These are phyloP conservation scores for Colletotrichum godetiae DNA, from an alignment of 2,329 filamentous ascomycete species.

Conservation along the genomic window DNA sequence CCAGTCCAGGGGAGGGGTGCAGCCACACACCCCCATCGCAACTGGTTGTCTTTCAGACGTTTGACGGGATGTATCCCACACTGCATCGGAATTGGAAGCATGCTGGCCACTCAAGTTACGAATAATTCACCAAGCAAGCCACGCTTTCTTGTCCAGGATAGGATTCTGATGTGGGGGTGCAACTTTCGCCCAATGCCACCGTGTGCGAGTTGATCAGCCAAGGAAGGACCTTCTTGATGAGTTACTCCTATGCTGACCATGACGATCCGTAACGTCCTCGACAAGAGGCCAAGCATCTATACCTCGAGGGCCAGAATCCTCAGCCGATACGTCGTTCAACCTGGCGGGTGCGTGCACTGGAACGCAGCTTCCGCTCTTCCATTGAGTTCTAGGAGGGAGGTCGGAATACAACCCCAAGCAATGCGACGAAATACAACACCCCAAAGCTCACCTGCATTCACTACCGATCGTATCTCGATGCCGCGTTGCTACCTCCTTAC, in stretches of 20 bases:
- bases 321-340: not conserved
- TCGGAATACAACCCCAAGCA: not conserved
- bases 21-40: constrained; percentile 19
- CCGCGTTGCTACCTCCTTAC: not conserved
- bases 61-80: constrained; percentile 27
- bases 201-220: not conserved
- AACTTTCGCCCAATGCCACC: not conserved
- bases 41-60: not conserved
- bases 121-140: not conserved
- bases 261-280: no score
- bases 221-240: not conserved
- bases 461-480: not conserved
- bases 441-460: not conserved
- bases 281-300: not conserved
- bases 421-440: not conserved
- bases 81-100: constrained; percentile 10
- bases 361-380: not conserved
- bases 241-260: not conserved
- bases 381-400: not conserved
- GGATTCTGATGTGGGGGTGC: constrained; percentile 11
- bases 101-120: constrained; percentile 1
- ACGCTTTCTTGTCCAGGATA: not conserved
- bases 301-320: not conserved
- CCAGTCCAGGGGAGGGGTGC: constrained; percentile 1
- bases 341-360: not conserved